phyloP scores from a whole-genome alignment of 805 yeast genomes.

The Spathaspora boniae region DNA sequence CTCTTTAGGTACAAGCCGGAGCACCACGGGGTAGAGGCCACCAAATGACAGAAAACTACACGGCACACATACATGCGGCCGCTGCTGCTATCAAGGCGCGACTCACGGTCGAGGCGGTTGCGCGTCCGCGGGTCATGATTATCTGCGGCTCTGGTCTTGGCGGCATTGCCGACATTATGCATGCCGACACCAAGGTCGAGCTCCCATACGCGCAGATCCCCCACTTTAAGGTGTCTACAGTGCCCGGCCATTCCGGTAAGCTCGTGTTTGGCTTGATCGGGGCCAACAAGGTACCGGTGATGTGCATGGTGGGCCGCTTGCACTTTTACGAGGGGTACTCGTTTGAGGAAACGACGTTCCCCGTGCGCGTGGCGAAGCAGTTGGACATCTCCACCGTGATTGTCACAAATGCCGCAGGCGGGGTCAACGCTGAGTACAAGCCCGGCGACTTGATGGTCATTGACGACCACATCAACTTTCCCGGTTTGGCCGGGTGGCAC shows the following conservation, averaged over 20 bases:
- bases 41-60: constrained; percentile 17
- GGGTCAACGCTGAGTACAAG: constrained; percentile 58
- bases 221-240: constrained; percentile 77
- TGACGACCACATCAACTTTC: constrained; percentile 83
- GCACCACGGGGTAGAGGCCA: constrained; percentile 6
- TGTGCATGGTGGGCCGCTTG: constrained; percentile 91
- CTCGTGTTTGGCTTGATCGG: constrained; percentile 78
- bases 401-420: constrained; percentile 98
- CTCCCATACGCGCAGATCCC: constrained; percentile 72
- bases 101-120: constrained; percentile 1
- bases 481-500: constrained; percentile 86
- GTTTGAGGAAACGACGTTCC: constrained; percentile 80
- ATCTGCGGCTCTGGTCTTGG: constrained; percentile 96
- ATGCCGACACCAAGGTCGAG: constrained; percentile 38
- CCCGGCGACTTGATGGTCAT: constrained; percentile 93
- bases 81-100: constrained; percentile 5
- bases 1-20: neutral
- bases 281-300: constrained; percentile 64
- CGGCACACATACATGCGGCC: constrained; percentile 9
- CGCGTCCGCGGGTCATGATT: constrained; percentile 62
- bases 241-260: constrained; percentile 85
- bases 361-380: constrained; percentile 68
- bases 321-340: constrained; percentile 91
- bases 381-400: constrained; percentile 62
- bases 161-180: constrained; percentile 63